Evolutionary conservation across 495 filamentous ascomycete species (phyloP).

Genomic region (Aspergillus bertholletiae): DNA sequence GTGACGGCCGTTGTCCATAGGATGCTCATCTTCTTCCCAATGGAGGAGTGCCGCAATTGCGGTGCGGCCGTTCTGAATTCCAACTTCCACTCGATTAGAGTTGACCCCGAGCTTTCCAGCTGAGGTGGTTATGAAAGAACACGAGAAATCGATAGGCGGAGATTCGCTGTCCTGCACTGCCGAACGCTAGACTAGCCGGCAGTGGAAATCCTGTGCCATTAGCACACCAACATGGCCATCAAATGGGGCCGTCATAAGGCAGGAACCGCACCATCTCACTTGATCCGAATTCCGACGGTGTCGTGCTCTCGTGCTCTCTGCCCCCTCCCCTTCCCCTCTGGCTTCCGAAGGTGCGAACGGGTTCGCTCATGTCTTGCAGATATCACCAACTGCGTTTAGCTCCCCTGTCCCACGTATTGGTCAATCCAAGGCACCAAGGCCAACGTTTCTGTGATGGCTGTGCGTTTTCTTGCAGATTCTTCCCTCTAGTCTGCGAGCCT

Average conservation of each 20-base stretch:
- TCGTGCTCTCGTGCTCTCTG: not conserved
- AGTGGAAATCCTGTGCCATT: slow-evolving; percentile 12
- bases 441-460: slow-evolving; percentile 19
- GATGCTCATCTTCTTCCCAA: slow-evolving; percentile 1
- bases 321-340: not conserved
- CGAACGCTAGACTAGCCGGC: slow-evolving; percentile 17
- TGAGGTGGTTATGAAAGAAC: slow-evolving; percentile 7
- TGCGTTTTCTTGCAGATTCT: slow-evolving; percentile 22
- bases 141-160: slow-evolving; percentile 20
- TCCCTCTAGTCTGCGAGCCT: slow-evolving; percentile 8
- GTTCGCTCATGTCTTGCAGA: slow-evolving; percentile 11
- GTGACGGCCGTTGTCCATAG: slow-evolving; percentile 6
- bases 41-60: slow-evolving; percentile 8
- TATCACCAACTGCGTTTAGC: slow-evolving; percentile 40
- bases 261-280: not conserved
- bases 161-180: slow-evolving; percentile 11
- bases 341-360: not conserved
- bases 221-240: slow-evolving; percentile 19
- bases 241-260: slow-evolving; percentile 1
- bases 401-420: slow-evolving; percentile 15
- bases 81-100: slow-evolving; percentile 7
- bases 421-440: slow-evolving; percentile 8
- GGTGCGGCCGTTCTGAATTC: slow-evolving; percentile 7
- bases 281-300: not conserved
- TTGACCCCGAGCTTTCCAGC: slow-evolving; percentile 5